These are phyloP conservation scores for Exophiala sideris DNA, from an alignment of 2,329 filamentous ascomycete species.

Conservation along the genomic window DNA sequence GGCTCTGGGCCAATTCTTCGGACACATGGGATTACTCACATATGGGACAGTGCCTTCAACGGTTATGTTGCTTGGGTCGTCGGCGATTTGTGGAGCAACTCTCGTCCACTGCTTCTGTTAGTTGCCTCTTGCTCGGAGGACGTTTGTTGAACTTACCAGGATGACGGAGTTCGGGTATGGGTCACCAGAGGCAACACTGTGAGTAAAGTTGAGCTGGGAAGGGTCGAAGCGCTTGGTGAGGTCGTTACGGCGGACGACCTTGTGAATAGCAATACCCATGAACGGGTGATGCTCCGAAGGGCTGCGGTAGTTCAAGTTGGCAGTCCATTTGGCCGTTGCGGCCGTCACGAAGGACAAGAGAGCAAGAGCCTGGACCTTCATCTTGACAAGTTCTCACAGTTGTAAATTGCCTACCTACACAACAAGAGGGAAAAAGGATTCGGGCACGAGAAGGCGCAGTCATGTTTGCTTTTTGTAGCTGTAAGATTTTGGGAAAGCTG, in stretches of 20 bases:
- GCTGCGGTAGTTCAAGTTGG: conserved; percentile 65
- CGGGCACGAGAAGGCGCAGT: no score
- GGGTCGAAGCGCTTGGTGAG: conserved; percentile 44
- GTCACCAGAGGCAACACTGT: conserved; percentile 55
- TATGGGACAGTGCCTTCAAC: conserved; percentile 35
- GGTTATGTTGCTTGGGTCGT: conserved; percentile 51
- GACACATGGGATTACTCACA: no score
- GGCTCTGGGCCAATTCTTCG: no score
- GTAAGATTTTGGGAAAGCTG: no score
- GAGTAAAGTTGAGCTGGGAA: conserved; percentile 59
- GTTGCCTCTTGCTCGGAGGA: no score
- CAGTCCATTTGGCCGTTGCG: conserved; percentile 23
- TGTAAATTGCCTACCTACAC: no score
- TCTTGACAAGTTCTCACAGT: background rate
- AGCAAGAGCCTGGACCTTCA: conserved; percentile 18
- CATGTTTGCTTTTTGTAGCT: no score
- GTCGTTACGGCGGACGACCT: conserved; percentile 56
- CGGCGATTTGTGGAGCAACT: conserved; percentile 39
- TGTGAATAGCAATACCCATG: conserved; percentile 63
- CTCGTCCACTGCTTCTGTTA: conserved; percentile 36
- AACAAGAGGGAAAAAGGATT: no score
- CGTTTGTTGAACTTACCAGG: conserved; percentile 20
- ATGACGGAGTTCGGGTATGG: conserved; percentile 44
- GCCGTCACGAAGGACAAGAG: conserved; percentile 12
- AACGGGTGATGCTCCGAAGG: conserved; percentile 62